phyloP scores from a whole-genome alignment of 352 stramenopile genomes.

The Globisporangium ultimum region DNA sequence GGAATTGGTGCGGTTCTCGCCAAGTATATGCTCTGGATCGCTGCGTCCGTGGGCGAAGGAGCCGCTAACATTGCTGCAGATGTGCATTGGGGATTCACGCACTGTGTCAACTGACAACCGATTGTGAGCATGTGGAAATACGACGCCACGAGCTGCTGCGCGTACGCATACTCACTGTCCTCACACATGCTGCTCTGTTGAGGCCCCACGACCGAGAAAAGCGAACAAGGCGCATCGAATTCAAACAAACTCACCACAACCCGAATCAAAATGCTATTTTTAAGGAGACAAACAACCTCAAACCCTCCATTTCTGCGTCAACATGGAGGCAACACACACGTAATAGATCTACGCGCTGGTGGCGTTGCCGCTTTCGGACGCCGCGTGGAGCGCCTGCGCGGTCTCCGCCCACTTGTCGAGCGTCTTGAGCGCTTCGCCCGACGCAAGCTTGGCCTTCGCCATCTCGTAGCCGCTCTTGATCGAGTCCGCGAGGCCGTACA shows the following conservation, averaged over 20 bases:
- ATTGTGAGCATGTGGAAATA: constrained; percentile 67
- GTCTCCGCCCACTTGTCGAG: constrained; percentile 64
- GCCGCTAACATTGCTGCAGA: constrained; percentile 20
- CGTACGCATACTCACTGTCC: constrained; percentile 30
- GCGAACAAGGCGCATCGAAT: no score
- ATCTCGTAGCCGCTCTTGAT: constrained; percentile 88
- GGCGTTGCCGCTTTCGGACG: constrained; percentile 1
- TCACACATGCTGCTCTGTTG: constrained; percentile 5
- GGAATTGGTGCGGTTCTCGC: constrained; percentile 36
- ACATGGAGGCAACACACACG: no score
- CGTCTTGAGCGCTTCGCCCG: constrained; percentile 58
- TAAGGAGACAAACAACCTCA: neutral
- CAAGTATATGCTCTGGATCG: constrained; percentile 44
- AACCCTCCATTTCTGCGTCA: no score
- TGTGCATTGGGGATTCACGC: constrained; percentile 34
- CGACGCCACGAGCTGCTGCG: constrained; percentile 38
- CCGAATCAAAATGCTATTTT: constrained; percentile 3
- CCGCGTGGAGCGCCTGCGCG: constrained; percentile 44
- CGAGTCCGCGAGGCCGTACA: constrained; percentile 92
- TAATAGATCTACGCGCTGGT: no score
- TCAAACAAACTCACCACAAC: no score
- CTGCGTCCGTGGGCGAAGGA: constrained; percentile 33
- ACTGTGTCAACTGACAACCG: constrained; percentile 31
- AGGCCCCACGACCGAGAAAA: neutral
- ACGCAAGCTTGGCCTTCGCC: constrained; percentile 67